Percentiles rank a stretch among this genome's conserved stretches.
phyloP scores from a whole-genome alignment of 2,329 filamentous ascomycete species.

The Penicillium vulpinum region DNA sequence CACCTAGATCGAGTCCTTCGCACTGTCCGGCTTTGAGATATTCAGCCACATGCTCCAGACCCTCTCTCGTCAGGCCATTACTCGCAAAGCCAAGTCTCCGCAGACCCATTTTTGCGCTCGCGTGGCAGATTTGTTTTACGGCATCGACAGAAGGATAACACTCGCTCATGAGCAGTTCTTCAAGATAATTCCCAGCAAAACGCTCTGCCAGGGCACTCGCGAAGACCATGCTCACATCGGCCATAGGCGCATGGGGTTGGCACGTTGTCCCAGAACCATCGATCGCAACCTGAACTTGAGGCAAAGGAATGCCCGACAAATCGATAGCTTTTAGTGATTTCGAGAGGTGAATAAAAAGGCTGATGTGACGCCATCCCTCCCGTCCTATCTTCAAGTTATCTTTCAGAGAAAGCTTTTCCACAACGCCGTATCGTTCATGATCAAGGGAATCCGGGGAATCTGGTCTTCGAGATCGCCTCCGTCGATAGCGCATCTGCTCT shows the following conservation, averaged over 20 bases:
- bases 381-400: slow-evolving; percentile 81
- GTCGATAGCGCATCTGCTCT: slow-evolving; percentile 55
- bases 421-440: slow-evolving; percentile 59
- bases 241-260: slow-evolving; percentile 15
- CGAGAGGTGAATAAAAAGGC: slow-evolving; percentile 86
- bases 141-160: slow-evolving; percentile 71
- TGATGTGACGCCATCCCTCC: slow-evolving; percentile 89
- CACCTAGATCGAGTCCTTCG: slow-evolving; percentile 84
- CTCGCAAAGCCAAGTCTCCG: slow-evolving; percentile 78
- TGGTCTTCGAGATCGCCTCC: slow-evolving; percentile 41
- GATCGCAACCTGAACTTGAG: slow-evolving; percentile 42
- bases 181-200: slow-evolving; percentile 71
- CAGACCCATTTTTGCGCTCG: slow-evolving; percentile 74
- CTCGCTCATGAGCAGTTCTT: slow-evolving; percentile 80
- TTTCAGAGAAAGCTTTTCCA: slow-evolving; percentile 85
- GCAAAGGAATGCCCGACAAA: slow-evolving; percentile 80
- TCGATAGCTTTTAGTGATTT: slow-evolving; percentile 83
- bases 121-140: slow-evolving; percentile 76
- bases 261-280: slow-evolving; percentile 24
- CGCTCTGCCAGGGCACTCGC: slow-evolving; percentile 75
- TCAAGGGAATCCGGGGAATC: slow-evolving; percentile 32
- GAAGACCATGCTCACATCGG: slow-evolving; percentile 65
- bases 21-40: slow-evolving; percentile 77
- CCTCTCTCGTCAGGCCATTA: slow-evolving; percentile 73
- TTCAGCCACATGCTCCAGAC: slow-evolving; percentile 71